Evolutionary conservation across 208 protist genomes (phyloP).

Genomic region (Trichomonas tenax): DNA sequence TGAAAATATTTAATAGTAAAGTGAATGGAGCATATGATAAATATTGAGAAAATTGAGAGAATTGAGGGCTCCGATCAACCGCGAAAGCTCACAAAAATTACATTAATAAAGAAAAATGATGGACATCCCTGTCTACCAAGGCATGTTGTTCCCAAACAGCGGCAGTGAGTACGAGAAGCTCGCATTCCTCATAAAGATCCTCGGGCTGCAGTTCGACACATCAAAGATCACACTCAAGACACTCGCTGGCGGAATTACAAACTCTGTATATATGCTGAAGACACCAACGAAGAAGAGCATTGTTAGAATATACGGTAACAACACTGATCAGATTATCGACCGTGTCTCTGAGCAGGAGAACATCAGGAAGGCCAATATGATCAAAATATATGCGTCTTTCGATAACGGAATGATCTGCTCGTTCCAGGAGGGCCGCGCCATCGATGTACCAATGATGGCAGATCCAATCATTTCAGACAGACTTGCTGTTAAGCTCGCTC

Average conservation of each 20-base stretch:
- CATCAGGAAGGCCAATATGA: not conserved
- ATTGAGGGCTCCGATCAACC: not conserved
- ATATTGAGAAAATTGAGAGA: not conserved
- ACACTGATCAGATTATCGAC: not conserved
- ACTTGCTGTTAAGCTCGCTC: not conserved
- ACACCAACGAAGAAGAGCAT: not conserved
- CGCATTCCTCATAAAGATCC: not conserved
- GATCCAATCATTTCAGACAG: not conserved
- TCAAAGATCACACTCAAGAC: not conserved
- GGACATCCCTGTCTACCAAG: not conserved
- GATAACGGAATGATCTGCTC: not conserved
- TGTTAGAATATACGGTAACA: not conserved
- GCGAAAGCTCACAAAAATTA: not conserved
- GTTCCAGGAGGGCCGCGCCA: not conserved
- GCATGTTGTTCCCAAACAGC: not conserved
- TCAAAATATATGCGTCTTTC: not conserved
- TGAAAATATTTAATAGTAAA: no score
- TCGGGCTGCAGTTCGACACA: not conserved
- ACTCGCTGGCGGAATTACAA: not conserved
- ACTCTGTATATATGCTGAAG: not conserved
- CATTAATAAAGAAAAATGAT: not conserved
- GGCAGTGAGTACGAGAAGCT: not conserved
- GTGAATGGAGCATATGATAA: no score
- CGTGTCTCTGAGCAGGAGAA: not conserved
- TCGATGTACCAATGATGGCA: not conserved